A percentile compares a stretch with the other conserved stretches of the same genome.
phyloP scores from a whole-genome alignment of 2,329 filamentous ascomycete genomes.

The Aureobasidium namibiae region DNA sequence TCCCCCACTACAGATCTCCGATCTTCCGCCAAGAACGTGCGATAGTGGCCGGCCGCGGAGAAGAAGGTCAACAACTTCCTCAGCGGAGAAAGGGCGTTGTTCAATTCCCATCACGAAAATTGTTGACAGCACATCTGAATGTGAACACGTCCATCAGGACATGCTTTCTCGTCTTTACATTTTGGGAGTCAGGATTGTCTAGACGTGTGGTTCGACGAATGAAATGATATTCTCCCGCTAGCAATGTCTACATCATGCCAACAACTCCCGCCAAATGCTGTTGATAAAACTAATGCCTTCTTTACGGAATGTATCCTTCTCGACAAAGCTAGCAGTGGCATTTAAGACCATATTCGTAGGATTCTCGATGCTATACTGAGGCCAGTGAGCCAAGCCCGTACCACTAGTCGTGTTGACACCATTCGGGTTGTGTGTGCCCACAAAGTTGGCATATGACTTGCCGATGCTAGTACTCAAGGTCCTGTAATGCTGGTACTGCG shows the following conservation, averaged over 20 bases:
- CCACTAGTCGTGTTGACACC: constrained; percentile 16
- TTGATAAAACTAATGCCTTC: constrained; percentile 41
- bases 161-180: not conserved
- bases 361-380: constrained; percentile 29
- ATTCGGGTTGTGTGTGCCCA: constrained; percentile 38
- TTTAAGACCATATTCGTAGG: constrained; percentile 42
- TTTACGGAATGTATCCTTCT: constrained; percentile 41
- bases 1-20: not conserved
- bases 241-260: not conserved
- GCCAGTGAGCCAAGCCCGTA: constrained; percentile 33
- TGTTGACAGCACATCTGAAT: not conserved
- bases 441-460: constrained; percentile 38
- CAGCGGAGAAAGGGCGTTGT: not conserved
- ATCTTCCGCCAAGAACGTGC: not conserved
- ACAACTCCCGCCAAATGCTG: constrained; percentile 22
- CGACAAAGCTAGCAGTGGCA: constrained; percentile 36
- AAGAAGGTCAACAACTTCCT: not conserved
- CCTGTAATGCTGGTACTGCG: constrained; percentile 30
- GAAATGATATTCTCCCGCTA: too few relatives aligned
- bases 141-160: not conserved
- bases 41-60: constrained; percentile 6
- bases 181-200: too few relatives aligned
- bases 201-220: too few relatives aligned
- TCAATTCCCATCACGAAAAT: not conserved
- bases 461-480: constrained; percentile 31